These are phyloP conservation scores for Hsuehochloa calcarea DNA, from an alignment of 176 grass and related monocot species.

Conservation along the genomic window DNA sequence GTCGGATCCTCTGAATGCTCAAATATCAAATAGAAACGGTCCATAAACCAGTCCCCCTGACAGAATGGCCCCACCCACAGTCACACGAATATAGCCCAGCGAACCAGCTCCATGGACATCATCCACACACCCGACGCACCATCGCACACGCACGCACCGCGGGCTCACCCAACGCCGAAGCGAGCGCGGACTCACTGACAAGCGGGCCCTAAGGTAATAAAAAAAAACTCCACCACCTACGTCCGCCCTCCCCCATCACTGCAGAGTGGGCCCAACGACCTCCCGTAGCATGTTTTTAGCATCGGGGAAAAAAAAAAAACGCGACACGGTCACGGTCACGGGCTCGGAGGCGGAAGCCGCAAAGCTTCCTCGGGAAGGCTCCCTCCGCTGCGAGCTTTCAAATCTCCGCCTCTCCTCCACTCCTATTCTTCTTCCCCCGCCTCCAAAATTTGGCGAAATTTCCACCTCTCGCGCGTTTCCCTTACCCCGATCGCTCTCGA, in stretches of 20 bases:
- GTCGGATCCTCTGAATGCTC: too few species aligned
- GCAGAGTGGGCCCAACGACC: neutral
- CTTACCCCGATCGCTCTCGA: neutral
- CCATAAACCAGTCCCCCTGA: too few species aligned
- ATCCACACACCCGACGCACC: too few species aligned
- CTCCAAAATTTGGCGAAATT: neutral
- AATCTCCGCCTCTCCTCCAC: neutral
- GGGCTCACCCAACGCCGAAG: neutral
- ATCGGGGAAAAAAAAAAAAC: too few species aligned
- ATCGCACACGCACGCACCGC: too few species aligned
- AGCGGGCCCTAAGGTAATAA: neutral
- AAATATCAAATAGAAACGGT: too few species aligned
- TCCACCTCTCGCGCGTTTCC: neutral
- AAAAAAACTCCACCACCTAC: neutral
- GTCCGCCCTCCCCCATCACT: neutral
- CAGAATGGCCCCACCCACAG: too few species aligned
- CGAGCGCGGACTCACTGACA: neutral
- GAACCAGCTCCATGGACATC: too few species aligned
- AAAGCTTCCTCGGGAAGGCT: neutral
- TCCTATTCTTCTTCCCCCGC: neutral
- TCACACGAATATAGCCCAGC: too few species aligned
- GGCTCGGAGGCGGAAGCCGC: too few species aligned
- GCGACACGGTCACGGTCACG: too few species aligned
- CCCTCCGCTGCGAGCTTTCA: constrained; percentile 7
- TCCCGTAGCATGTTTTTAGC: neutral